Conservation (phyloP, 306 rosid genomes). For the Datisca glomerata region DNA sequence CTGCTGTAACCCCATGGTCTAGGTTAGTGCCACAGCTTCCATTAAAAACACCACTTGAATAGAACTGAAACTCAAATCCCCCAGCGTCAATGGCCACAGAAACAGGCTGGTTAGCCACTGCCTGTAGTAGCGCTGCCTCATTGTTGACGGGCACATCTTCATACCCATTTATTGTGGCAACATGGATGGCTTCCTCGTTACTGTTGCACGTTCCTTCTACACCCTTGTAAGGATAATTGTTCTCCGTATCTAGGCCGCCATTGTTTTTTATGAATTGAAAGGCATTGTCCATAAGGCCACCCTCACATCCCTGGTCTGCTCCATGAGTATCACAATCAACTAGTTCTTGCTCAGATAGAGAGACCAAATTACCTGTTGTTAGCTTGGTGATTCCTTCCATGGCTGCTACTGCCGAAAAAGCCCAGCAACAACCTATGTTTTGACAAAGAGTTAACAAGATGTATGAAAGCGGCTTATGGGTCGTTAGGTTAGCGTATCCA, state of each 20-base stretch:
- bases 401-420: no score
- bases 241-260: constrained; percentile 62
- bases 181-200: constrained; percentile 55
- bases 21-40: constrained; percentile 24
- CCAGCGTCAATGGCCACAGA: constrained; percentile 36
- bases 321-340: constrained; percentile 32
- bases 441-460: no score
- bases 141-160: constrained; percentile 19
- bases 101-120: constrained; percentile 17
- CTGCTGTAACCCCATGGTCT: constrained; percentile 33
- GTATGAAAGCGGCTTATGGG: no score
- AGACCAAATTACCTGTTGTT: constrained; percentile 14
- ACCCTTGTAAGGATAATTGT: constrained; percentile 45
- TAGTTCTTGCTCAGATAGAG: constrained; percentile 32
- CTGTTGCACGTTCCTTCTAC: constrained; percentile 37
- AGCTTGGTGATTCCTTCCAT: constrained; percentile 24
- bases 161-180: constrained; percentile 48
- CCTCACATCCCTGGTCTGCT: constrained; percentile 28
- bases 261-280: constrained; percentile 62
- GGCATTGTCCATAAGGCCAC: no score
- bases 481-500: no score
- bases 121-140: not conserved
- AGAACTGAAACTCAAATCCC: constrained; percentile 19
- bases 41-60: constrained; percentile 20
- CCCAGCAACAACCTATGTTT: no score